These are phyloP conservation scores for Sarcodon aspratus DNA, from an alignment of 768 basidiomycete genomes.

Conservation along the genomic window DNA sequence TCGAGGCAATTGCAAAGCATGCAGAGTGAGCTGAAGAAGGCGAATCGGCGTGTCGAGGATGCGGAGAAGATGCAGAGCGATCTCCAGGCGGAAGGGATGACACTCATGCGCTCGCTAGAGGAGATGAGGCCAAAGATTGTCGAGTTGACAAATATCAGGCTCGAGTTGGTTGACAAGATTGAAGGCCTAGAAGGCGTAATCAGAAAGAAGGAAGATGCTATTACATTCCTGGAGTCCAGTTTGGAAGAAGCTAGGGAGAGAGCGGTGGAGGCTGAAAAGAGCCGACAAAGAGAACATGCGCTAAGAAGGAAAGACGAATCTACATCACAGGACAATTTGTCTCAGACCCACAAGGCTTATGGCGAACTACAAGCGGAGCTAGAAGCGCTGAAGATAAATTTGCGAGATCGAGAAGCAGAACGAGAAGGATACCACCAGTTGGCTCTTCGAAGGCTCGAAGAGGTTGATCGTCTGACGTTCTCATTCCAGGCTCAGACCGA, in stretches of 20 bases:
- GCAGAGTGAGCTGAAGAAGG: slow-evolving; percentile 55
- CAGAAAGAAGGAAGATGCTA: slow-evolving; percentile 41
- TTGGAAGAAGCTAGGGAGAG: slow-evolving; percentile 44
- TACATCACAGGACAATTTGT: slow-evolving; percentile 34
- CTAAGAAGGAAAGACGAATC: slow-evolving; percentile 42
- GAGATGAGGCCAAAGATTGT: slow-evolving; percentile 83
- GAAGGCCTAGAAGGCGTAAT: slow-evolving; percentile 43
- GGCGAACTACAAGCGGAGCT: slow-evolving; percentile 52
- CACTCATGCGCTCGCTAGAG: slow-evolving; percentile 68
- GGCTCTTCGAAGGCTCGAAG: slow-evolving; percentile 39
- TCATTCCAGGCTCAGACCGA: slow-evolving; percentile 35
- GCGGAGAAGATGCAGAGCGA: slow-evolving; percentile 62
- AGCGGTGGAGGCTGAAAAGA: slow-evolving; percentile 32
- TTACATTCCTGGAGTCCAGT: slow-evolving; percentile 49
- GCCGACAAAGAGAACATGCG: slow-evolving; percentile 31
- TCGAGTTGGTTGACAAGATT: slow-evolving; percentile 57
- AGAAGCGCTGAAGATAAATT: slow-evolving; percentile 36
- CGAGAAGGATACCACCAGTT: slow-evolving; percentile 49
- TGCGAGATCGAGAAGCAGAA: slow-evolving; percentile 54
- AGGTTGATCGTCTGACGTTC: slow-evolving; percentile 42
- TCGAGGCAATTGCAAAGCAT: slow-evolving; percentile 45
- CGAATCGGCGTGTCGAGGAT: slow-evolving; percentile 60
- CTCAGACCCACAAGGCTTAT: slow-evolving; percentile 55
- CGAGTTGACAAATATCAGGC: slow-evolving; percentile 61
- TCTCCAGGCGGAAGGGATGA: slow-evolving; percentile 69